Conservation (phyloP, 345 rosid species). For the Noccaea bulbosa region DNA sequence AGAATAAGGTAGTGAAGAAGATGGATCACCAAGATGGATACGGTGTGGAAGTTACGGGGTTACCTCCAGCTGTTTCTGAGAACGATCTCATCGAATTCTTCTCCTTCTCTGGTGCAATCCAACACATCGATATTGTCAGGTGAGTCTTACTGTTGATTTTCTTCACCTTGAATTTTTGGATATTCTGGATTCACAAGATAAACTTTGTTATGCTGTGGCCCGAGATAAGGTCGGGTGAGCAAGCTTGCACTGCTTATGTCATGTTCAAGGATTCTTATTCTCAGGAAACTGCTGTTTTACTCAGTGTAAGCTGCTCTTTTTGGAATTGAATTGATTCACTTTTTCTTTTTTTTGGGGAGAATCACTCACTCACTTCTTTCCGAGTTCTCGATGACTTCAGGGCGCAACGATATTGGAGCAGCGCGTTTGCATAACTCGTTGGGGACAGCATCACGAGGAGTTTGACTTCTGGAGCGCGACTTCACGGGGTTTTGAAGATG, state of each 20-base stretch:
- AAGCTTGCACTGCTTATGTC: slow-evolving; percentile 63
- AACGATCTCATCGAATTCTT: slow-evolving; percentile 70
- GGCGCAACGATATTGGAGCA: slow-evolving; percentile 82
- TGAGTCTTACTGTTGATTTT: slow-evolving; percentile 19
- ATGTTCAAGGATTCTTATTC: slow-evolving; percentile 80
- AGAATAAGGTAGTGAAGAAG: slow-evolving; percentile 25
- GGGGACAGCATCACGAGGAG: slow-evolving; percentile 69
- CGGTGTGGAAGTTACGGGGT: slow-evolving; percentile 68
- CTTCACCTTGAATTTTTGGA: background rate
- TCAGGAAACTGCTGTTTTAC: slow-evolving; percentile 80
- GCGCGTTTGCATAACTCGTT: slow-evolving; percentile 73
- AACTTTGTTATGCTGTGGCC: background rate
- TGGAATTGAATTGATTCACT: slow-evolving; percentile 6
- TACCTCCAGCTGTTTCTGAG: slow-evolving; percentile 71
- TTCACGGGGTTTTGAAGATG: slow-evolving; percentile 47
- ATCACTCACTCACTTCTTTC: slow-evolving; percentile 12
- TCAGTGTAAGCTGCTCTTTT: slow-evolving; percentile 57
- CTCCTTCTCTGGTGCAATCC: slow-evolving; percentile 69
- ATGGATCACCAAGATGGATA: slow-evolving; percentile 60
- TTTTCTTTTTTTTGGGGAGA: background rate
- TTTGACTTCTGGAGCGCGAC: slow-evolving; percentile 60
- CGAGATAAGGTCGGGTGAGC: slow-evolving; percentile 39
- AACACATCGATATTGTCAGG: slow-evolving; percentile 68
- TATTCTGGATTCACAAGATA: slow-evolving; percentile 6
- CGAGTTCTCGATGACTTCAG: slow-evolving; percentile 40